phyloP scores from a whole-genome alignment of 805 yeast genomes.

The Candida multigemmis region DNA sequence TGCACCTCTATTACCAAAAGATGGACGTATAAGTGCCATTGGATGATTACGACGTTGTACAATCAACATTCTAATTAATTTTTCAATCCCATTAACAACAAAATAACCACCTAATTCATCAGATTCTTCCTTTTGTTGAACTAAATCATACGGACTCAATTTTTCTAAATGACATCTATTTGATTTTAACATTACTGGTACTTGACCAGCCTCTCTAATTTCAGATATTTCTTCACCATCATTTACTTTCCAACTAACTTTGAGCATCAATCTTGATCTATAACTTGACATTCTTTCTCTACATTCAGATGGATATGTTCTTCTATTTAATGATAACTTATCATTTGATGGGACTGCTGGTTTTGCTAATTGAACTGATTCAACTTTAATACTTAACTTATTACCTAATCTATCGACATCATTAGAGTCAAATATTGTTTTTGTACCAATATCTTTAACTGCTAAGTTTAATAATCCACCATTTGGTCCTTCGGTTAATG shows the following conservation, averaged over 20 bases:
- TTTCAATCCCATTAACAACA: constrained; percentile 93
- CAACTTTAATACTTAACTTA: constrained; percentile 77
- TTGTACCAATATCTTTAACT: constrained; percentile 81
- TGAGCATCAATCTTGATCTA: constrained; percentile 67
- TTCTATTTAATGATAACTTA: constrained; percentile 67
- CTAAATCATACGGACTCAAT: constrained; percentile 75
- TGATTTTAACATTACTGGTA: constrained; percentile 86
- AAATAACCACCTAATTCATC: constrained; percentile 98
- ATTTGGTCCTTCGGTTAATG: constrained; percentile 78
- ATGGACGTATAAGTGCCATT: constrained; percentile 94
- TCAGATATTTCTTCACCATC: constrained; percentile 78
- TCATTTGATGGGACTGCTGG: constrained; percentile 70
- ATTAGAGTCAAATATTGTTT: constrained; percentile 74
- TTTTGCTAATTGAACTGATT: constrained; percentile 76
- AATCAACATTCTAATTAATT: constrained; percentile 91
- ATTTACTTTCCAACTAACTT: constrained; percentile 79
- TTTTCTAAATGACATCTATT: constrained; percentile 88
- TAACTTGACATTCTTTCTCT: constrained; percentile 86
- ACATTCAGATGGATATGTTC: constrained; percentile 70
- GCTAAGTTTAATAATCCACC: constrained; percentile 83
- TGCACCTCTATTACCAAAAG: constrained; percentile 90
- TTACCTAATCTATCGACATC: constrained; percentile 71
- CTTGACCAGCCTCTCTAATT: constrained; percentile 81
- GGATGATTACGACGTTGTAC: constrained; percentile 98
- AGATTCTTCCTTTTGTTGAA: constrained; percentile 73